Evolutionary conservation across 2,329 filamentous ascomycete species (phyloP), one percentile per base, ranked within the genome.

Genomic region (Bertia moriformis): DNA sequence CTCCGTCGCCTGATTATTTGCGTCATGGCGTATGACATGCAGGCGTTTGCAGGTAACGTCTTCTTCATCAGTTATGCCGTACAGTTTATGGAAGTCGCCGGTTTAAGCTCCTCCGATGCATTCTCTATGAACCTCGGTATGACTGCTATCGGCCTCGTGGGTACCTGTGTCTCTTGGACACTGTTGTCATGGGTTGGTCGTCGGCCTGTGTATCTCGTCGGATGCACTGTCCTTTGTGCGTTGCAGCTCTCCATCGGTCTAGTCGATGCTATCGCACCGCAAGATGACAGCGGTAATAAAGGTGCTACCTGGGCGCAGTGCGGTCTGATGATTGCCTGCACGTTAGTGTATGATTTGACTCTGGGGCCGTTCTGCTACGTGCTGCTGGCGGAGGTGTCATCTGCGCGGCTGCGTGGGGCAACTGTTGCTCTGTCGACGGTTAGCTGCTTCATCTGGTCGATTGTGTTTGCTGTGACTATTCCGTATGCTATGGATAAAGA

Each of bases 91-190:
- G 39, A 47, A 39, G 40, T 41, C 10, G 42, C 46, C 4, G 45
- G 44, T 4, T 39, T 47, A 12, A 19, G 17, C 40, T 56, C 59
- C 27, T 46, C 52, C 5, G 44, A 60, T 37, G 59, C 61, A 1
- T 61, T 59, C 48, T 48, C 48, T 36, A 57, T 65, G 55, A 54
- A 56, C 30, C 44, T 65, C 7, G 62, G 58, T 3, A 53, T 60
- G 24, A 57, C 59, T 3, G 61, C 57, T 0, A 49, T 66, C 2
- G 62, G 60, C 3, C 54, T 65, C 15, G 24, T 62, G 2, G 61
- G 62, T 0, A 64, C 61, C 1, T 49, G 52, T 14, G 46, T 58
- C 27, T 60, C 61, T 0, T 66, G 62, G 62, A 45, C 52, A 13
- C 42, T 63, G 2, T 44, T 64, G 1, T 46, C 53, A 3, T 50